Evolutionary conservation across 148 eudicot species (phyloP).

Genomic region (Nepenthes gracilis): DNA sequence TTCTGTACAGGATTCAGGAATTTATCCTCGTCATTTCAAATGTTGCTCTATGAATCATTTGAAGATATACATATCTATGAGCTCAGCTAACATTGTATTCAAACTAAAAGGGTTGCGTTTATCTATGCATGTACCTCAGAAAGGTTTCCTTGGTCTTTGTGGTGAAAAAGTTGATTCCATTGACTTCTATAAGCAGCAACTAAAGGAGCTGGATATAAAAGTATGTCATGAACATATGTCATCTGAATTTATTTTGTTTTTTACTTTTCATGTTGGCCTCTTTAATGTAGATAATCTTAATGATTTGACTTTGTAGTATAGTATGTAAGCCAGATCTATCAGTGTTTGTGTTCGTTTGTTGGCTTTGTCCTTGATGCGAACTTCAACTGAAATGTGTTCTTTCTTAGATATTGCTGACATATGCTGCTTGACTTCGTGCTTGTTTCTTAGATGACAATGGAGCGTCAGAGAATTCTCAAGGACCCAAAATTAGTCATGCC

Average conservation of each 20-base stretch:
- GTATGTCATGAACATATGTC: not conserved
- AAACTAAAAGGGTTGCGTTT: not conserved
- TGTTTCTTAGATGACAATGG: conserved; percentile 57
- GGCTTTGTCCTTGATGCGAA: no score
- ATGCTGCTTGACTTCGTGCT: not conserved
- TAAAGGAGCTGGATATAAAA: not conserved
- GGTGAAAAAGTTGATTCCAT: conserved; percentile 73
- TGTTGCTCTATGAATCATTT: no score
- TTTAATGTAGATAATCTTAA: no score
- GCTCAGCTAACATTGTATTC: not conserved
- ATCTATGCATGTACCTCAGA: conserved; percentile 24
- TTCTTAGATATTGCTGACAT: not conserved
- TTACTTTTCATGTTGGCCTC: no score
- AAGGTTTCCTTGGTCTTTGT: conserved; percentile 83
- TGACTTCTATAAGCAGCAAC: conserved; percentile 35
- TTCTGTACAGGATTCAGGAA: not conserved
- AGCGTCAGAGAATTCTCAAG: conserved; percentile 65
- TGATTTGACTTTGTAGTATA: no score
- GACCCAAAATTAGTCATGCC: conserved; percentile 57
- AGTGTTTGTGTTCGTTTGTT: no score
- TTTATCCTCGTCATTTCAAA: not conserved
- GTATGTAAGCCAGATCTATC: no score
- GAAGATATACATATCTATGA: no score
- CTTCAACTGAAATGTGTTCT: not conserved
- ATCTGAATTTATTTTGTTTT: no score